Conservation (phyloP, 805 yeast species). For the Lipomyces orientalis region DNA sequence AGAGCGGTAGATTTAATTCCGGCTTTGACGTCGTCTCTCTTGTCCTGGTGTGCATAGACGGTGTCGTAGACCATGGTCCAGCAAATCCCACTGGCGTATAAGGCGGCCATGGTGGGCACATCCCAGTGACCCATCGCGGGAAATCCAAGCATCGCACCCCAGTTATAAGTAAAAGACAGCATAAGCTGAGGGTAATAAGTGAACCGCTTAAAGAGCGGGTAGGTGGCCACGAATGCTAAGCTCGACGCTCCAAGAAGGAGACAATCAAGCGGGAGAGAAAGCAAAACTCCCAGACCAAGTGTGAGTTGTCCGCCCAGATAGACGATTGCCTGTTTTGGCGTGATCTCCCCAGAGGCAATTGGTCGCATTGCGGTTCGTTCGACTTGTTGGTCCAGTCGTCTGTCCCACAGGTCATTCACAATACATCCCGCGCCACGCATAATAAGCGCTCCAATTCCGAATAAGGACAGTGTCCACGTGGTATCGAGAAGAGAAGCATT, state of each 20-base stretch:
- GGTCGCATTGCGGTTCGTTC: slow-evolving; percentile 90
- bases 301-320: slow-evolving; percentile 77
- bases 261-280: slow-evolving; percentile 78
- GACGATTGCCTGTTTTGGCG: slow-evolving; percentile 67
- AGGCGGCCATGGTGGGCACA: slow-evolving; percentile 70
- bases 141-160: slow-evolving; percentile 94
- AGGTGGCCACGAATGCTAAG: slow-evolving; percentile 76
- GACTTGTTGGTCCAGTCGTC: slow-evolving; percentile 82
- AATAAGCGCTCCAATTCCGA: slow-evolving; percentile 81
- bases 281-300: slow-evolving; percentile 73
- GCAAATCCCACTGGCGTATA: slow-evolving; percentile 74
- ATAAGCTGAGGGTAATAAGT: slow-evolving; percentile 94
- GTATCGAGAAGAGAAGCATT: slow-evolving; percentile 71
- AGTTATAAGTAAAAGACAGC: slow-evolving; percentile 81
- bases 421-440: slow-evolving; percentile 99
- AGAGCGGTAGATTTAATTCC: slow-evolving; percentile 96
- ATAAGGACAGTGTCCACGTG: slow-evolving; percentile 65
- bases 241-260: slow-evolving; percentile 83
- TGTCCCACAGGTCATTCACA: slow-evolving; percentile 85
- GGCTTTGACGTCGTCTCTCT: slow-evolving; percentile 80
- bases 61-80: slow-evolving; percentile 99
- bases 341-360: slow-evolving; percentile 84
- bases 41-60: slow-evolving; percentile 97
- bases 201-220: slow-evolving; percentile 92
- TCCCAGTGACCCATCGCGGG: slow-evolving; percentile 94